Evolutionary conservation across 2,329 filamentous ascomycete species (phyloP).

Genomic region (Clarireedia hainanense): DNA sequence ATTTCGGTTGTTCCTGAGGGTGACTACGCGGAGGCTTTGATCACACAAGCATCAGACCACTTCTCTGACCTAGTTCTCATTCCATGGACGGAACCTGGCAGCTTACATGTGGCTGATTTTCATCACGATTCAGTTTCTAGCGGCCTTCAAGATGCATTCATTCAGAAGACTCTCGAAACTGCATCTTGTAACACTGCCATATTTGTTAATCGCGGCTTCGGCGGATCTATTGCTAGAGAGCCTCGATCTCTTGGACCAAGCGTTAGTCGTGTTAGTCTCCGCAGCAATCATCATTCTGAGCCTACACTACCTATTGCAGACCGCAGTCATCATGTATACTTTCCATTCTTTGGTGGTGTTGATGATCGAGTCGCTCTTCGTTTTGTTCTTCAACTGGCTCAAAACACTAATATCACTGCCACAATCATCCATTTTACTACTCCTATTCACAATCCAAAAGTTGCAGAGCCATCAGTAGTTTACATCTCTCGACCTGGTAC

Average conservation of each 20-base stretch:
- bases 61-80: constrained; percentile 69
- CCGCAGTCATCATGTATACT: constrained; percentile 74
- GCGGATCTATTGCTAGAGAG: constrained; percentile 38
- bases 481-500: constrained; percentile 1
- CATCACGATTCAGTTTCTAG: constrained; percentile 50
- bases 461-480: constrained; percentile 10
- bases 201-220: constrained; percentile 68
- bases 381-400: constrained; percentile 76
- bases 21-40: constrained; percentile 71
- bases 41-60: constrained; percentile 61
- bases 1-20: constrained; percentile 72
- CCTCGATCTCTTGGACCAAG: constrained; percentile 35
- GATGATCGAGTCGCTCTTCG: constrained; percentile 77
- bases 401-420: constrained; percentile 69
- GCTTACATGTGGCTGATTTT: constrained; percentile 53
- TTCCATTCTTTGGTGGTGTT: constrained; percentile 76
- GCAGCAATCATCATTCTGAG: constrained; percentile 48
- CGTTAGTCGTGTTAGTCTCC: constrained; percentile 49
- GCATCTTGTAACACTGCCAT: constrained; percentile 64
- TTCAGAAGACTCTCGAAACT: constrained; percentile 57
- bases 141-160: constrained; percentile 63
- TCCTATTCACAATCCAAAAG: constrained; percentile 18
- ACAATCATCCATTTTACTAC: constrained; percentile 58
- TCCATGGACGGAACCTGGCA: constrained; percentile 81
- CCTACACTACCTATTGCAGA: constrained; percentile 51